Conservation (phyloP, 257 asterid genomes). For the Solanum peruvianum region DNA sequence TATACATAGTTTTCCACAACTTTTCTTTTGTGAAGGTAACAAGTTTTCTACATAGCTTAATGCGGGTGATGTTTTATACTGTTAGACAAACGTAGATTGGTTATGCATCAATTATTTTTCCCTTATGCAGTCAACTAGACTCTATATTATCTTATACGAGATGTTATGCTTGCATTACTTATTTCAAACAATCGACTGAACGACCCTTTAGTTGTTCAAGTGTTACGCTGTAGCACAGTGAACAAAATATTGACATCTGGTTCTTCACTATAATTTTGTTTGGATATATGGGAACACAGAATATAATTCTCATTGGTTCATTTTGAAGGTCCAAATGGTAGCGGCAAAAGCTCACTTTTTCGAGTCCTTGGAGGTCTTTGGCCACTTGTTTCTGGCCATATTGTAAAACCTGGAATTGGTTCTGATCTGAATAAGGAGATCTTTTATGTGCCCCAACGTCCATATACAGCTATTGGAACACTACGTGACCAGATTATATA, state of each 20-base stretch:
- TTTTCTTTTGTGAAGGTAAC: neutral
- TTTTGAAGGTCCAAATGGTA: slow-evolving; percentile 93
- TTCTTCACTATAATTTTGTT: neutral
- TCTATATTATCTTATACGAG: neutral
- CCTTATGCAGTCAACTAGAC: neutral
- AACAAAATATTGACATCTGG: neutral
- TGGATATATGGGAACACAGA: neutral
- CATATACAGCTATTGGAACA: slow-evolving; percentile 97
- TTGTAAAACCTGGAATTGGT: slow-evolving; percentile 96
- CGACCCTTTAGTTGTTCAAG: neutral
- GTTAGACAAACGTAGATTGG: neutral
- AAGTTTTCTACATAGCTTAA: neutral
- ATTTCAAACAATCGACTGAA: neutral
- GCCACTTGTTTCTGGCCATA: slow-evolving; percentile 95
- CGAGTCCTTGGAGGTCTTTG: slow-evolving; percentile 99
- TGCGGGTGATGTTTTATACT: neutral
- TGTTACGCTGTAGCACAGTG: neutral
- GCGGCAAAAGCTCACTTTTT: slow-evolving; percentile 98
- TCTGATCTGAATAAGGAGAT: slow-evolving; percentile 98
- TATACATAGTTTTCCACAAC: neutral
- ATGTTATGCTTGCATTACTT: neutral
- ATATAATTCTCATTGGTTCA: neutral
- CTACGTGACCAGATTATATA: slow-evolving; percentile 96
- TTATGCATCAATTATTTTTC: neutral
- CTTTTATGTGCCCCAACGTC: slow-evolving; percentile 98